A percentile compares a stretch with the other conserved stretches of the same genome.
These are phyloP conservation scores for Bocquillonia castaneifolia DNA, from an alignment of 441 rosid species.

Conservation along the genomic window DNA sequence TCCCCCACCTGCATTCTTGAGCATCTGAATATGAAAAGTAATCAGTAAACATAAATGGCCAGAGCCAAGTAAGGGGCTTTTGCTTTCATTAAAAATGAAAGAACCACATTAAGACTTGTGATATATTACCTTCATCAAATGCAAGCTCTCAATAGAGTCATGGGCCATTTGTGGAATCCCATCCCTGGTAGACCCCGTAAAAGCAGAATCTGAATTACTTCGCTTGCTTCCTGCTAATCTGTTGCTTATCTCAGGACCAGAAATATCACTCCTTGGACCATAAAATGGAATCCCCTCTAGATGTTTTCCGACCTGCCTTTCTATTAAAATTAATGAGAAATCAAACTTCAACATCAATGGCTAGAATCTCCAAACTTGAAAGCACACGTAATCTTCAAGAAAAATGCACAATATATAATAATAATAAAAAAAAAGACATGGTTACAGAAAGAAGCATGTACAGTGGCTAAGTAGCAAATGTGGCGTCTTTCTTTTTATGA, in stretches of 20 bases:
- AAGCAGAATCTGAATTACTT: conserved; percentile 66
- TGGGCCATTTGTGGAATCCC: conserved; percentile 37
- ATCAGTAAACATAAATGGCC: conserved; percentile 14
- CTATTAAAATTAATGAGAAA: conserved; percentile 35
- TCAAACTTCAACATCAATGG: conserved; percentile 20
- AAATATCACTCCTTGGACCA: conserved; percentile 60
- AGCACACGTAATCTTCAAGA: background rate
- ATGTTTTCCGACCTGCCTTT: conserved; percentile 61
- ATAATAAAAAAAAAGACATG: background rate
- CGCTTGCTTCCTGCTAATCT: conserved; percentile 66
- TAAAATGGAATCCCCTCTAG: conserved; percentile 79
- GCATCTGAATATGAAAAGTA: conserved; percentile 41
- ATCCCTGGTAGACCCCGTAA: conserved; percentile 37
- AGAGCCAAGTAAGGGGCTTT: background rate
- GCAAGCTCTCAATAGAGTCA: conserved; percentile 63
- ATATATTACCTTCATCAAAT: conserved; percentile 64
- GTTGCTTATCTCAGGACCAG: conserved; percentile 58
- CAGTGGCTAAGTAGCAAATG: conserved; percentile 2
- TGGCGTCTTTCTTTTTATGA: background rate
- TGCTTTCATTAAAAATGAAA: conserved; percentile 1
- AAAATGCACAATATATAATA: background rate
- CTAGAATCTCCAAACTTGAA: conserved; percentile 5
- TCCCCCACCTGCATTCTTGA: conserved; percentile 49
- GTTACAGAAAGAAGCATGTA: background rate
- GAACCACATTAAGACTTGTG: conserved; percentile 18